phyloP scores from a whole-genome alignment of 2,329 filamentous ascomycete species.

The Trichoderma breve region DNA sequence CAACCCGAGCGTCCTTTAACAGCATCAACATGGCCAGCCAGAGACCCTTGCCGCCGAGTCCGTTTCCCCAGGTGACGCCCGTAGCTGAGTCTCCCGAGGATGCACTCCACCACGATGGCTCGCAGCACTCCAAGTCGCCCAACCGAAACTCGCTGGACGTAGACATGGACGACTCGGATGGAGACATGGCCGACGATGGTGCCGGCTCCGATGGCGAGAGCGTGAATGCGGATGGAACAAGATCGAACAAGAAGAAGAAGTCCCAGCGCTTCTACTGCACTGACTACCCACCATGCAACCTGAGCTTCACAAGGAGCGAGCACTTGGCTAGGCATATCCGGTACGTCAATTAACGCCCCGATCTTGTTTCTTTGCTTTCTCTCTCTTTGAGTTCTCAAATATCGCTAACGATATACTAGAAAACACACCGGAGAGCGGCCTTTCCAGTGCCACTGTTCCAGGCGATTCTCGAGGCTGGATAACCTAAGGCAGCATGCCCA shows the following conservation, averaged over 20 bases:
- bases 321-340: slow-evolving; percentile 93
- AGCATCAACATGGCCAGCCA: slow-evolving; percentile 44
- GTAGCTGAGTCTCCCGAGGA: slow-evolving; percentile 47
- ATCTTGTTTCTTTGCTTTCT: background rate
- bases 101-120: slow-evolving; percentile 46
- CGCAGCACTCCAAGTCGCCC: slow-evolving; percentile 61
- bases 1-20: slow-evolving; percentile 57
- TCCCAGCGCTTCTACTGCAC: slow-evolving; percentile 95
- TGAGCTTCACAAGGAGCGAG: slow-evolving; percentile 95
- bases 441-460: slow-evolving; percentile 92
- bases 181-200: slow-evolving; percentile 54
- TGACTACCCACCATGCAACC: slow-evolving; percentile 86
- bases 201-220: slow-evolving; percentile 64
- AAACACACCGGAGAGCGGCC: slow-evolving; percentile 98
- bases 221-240: slow-evolving; percentile 61
- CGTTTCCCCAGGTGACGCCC: slow-evolving; percentile 51
- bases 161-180: slow-evolving; percentile 74
- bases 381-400: background rate
- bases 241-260: slow-evolving; percentile 90
- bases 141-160: slow-evolving; percentile 62
- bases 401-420: slow-evolving; percentile 43
- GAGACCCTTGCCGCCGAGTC: slow-evolving; percentile 52
- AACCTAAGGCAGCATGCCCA: slow-evolving; percentile 96
- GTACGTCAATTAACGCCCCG: slow-evolving; percentile 42
- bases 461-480: slow-evolving; percentile 89